Conservation (phyloP, 192 early-diverging fungal species). For the Backusella circina region DNA sequence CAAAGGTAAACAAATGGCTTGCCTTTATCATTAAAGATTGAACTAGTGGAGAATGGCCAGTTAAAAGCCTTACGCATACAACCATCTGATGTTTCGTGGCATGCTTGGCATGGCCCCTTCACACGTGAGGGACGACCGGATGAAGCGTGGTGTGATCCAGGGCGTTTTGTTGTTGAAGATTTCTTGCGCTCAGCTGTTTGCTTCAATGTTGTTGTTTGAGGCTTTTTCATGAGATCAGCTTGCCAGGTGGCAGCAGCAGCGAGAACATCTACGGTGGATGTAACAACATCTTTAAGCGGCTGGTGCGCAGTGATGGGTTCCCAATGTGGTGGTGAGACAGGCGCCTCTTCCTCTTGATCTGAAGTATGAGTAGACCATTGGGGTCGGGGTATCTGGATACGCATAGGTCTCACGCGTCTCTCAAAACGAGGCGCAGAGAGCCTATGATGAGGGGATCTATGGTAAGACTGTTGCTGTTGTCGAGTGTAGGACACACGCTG, state of each 20-base stretch:
- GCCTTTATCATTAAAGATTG: constrained; percentile 32
- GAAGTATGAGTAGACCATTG: neutral
- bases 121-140: constrained; percentile 19
- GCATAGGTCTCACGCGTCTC: constrained; percentile 11
- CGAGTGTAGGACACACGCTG: constrained; percentile 17
- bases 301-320: neutral
- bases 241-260: neutral
- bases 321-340: neutral
- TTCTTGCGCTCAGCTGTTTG: constrained; percentile 1
- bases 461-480: neutral
- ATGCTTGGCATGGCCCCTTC: constrained; percentile 38
- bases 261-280: neutral
- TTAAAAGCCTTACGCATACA: constrained; percentile 42
- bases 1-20: constrained; percentile 35
- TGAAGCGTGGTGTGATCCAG: constrained; percentile 9
- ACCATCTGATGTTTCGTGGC: constrained; percentile 32
- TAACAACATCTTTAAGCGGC: neutral
- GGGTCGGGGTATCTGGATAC: constrained; percentile 15
- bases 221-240: neutral
- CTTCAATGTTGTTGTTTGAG: neutral
- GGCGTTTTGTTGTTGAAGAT: neutral
- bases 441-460: neutral
- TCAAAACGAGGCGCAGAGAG: constrained; percentile 5
- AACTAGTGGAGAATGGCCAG: constrained; percentile 32
- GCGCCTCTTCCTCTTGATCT: neutral